Percentiles rank a stretch among this genome's conserved stretches.
These are phyloP conservation scores for Eucalyptus erythrocorys DNA, from an alignment of 345 rosid genomes.

Conservation along the genomic window DNA sequence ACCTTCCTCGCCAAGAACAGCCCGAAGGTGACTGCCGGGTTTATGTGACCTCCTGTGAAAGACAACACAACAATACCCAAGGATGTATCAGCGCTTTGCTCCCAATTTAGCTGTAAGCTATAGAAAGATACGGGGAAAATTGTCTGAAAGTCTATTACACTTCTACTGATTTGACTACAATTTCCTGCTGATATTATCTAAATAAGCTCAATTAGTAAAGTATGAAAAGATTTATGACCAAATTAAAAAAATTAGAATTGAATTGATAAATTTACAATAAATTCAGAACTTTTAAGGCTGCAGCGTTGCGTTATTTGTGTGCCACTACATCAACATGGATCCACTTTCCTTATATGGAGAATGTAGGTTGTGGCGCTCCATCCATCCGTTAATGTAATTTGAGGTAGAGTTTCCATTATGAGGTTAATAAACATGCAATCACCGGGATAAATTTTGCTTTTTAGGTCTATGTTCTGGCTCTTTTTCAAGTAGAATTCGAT, in stretches of 20 bases:
- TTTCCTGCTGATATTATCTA: no score
- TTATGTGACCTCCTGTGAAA: slow-evolving; percentile 24
- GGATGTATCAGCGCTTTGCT: neutral
- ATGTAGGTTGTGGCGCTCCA: neutral
- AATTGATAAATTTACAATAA: no score
- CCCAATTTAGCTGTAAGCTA: neutral
- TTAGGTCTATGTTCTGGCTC: neutral
- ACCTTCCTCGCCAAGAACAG: no score
- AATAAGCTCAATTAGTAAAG: no score
- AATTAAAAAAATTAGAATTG: no score
- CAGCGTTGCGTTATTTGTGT: neutral
- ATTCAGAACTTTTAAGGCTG: no score
- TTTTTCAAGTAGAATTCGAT: neutral
- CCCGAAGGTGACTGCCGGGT: slow-evolving; percentile 35
- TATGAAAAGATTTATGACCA: no score
- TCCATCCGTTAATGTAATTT: neutral
- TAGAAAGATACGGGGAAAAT: no score
- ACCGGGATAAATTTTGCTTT: no score
- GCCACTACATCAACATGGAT: neutral
- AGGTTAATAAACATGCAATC: neutral
- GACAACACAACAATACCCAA: neutral
- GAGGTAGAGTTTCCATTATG: neutral
- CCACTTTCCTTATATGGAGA: neutral
- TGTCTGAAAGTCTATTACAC: no score
- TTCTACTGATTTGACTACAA: no score